Evolutionary conservation across 169 alveolate species (phyloP), one percentile per base, ranked within the genome.

Genomic region (Cryptosporidium muris): DNA sequence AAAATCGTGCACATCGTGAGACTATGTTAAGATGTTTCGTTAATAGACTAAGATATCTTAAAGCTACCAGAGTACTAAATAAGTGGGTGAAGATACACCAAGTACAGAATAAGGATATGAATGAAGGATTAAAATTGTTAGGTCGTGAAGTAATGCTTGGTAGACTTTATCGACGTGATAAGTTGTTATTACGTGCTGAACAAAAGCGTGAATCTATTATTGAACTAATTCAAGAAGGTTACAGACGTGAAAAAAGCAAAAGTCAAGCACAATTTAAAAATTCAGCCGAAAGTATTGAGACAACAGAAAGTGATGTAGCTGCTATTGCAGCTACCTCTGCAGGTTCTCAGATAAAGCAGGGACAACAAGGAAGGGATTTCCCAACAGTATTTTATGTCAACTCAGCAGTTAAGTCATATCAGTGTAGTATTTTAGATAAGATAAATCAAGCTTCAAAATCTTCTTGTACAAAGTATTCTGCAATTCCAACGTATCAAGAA

Each of bases 351-450:
- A 74, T 74, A 16, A 74, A 74, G n/a, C 85, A 74, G 38, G 85
- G 85, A 7, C 85, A 74, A 60, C 85, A 74, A 54, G 85, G 85
- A n/a, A 66, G 85, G 54, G 85, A 74, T 34, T 74, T 74, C 48
- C 63, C 38, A 25, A 74, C 85, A 12, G 68, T 74, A 40, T 74
- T 74, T 58, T 74, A 74, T 58, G 85, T 74, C 0, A 74, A 74
- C 16, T 68, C 85, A 42, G 54, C 85, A 2, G 42, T 74, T 16
- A 68, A 74, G 9, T 43, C 54, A 37, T 58, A 74, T 9, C 67
- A 74, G 47, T 74, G 74, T 3, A 74, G 36, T 14, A 56, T 74
- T 43, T 58, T 74, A 14, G 67, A 58, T 43, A 1, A 49, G 36
- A 74, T 58, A 34, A 68, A 74, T 6, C 85, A 74, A 58, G 25